These are phyloP conservation scores for Phytophthora pistaciae DNA, from an alignment of 352 stramenopile genomes.

Conservation along the genomic window DNA sequence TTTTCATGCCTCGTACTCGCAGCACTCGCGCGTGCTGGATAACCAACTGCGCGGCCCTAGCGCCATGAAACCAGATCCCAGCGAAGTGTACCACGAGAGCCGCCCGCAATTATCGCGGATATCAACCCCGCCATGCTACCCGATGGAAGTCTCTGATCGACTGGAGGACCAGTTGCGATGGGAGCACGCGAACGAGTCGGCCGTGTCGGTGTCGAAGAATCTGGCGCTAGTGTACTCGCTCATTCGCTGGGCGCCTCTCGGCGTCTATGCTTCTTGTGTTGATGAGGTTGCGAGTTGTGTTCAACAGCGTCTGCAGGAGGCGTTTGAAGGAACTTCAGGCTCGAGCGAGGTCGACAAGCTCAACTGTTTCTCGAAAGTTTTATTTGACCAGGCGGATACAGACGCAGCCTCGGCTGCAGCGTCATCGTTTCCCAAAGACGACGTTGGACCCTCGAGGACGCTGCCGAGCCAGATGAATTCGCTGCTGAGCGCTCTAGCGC, in stretches of 20 bases:
- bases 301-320: not conserved
- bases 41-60: too few relatives aligned
- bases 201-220: not conserved
- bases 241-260: not conserved
- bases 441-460: not conserved
- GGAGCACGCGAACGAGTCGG: not conserved
- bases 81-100: not conserved
- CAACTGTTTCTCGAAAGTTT: not conserved
- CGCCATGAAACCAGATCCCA: not conserved
- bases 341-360: not conserved
- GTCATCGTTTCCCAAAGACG: not conserved
- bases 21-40: too few relatives aligned
- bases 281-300: not conserved
- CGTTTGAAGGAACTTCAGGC: not conserved
- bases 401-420: not conserved
- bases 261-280: not conserved
- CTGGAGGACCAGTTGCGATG: not conserved
- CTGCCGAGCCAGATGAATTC: slow-evolving; percentile 38
- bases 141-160: not conserved
- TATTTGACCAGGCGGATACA: not conserved
- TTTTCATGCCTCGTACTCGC: too few relatives aligned
- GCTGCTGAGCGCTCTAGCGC: slow-evolving; percentile 43
- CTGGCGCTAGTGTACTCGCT: not conserved
- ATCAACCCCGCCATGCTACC: not conserved
- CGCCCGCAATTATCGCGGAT: not conserved